Base-by-base conservation (phyloP, 2,329 filamentous ascomycete species). In the Pseudocercospora vitis region DNA sequence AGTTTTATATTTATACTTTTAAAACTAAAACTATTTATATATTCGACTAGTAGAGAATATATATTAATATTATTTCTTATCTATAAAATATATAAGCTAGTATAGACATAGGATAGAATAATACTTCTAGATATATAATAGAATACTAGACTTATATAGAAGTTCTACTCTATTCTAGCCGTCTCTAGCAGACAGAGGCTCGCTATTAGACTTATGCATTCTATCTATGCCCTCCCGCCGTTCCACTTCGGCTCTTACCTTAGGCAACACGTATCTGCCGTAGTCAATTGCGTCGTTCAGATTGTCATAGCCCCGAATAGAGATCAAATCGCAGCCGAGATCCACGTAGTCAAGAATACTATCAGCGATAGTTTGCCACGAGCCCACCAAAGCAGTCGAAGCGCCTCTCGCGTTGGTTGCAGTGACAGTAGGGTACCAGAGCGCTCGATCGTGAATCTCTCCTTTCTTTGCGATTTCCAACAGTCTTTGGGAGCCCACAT, bases 341-440 rank as follows among this genome's bases (percentile, higher is more conserved):
- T 82, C 74, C 28, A 81, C 76, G 58, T 84, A 83, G 62, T 83
- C 80, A 2, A 83, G 61, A 21, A 83, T 74, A 5, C 79, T 80
- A 31, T 82, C 78, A 1, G 73, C 68, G 11, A 83, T 69, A 0
- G 79, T 83, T 65, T 81, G 70, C 19, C 71, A 71, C 2, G 78
- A 80, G 3, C 81, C 81, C 0, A 83, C 81, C 29, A 84, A 68
- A 0, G 81, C 81, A 1, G 81, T 84, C 0, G 80, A 82, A 0
- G 81, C 81, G 1, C 81, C 81, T 1, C 79, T 73, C 0, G 81
- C 81, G 63, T 81, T 81, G 0, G 81, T 84, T 1, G 81, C 81
- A 2, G 80, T 82, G 3, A 84, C 81, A 0, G 81, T 84, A 0
- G 81, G 80, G 65, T 83, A 84, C 81, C 81, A 84, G n/a, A 84